Evolutionary conservation across 1,284 basidiomycete genomes (phyloP).

Genomic region (Xerocomus cyaneibrunnescens): DNA sequence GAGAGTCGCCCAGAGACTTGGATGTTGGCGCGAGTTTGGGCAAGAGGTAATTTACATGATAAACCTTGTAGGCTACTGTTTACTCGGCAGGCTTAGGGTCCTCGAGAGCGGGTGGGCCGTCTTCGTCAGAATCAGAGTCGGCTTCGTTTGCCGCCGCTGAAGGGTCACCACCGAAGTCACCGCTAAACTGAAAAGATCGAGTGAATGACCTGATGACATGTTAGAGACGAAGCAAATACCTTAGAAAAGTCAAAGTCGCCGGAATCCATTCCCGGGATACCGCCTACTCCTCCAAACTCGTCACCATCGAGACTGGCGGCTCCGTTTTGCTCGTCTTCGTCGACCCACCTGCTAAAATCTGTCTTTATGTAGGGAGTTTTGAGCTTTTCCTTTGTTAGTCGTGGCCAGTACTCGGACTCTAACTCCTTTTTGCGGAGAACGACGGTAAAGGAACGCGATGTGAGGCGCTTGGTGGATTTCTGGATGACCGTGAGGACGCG

Average conservation of each 20-base stretch:
- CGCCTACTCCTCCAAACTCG: conserved; percentile 36
- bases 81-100: conserved; percentile 44
- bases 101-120: conserved; percentile 76
- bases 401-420: conserved; percentile 82
- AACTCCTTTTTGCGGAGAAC: conserved; percentile 80
- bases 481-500: conserved; percentile 34
- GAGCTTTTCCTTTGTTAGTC: conserved; percentile 84
- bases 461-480: conserved; percentile 65
- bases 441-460: conserved; percentile 63
- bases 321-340: conserved; percentile 92
- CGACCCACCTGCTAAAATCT: conserved; percentile 91
- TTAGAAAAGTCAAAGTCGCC: conserved; percentile 55
- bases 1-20: not conserved
- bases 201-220: conserved; percentile 3
- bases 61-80: conserved; percentile 4
- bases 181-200: conserved; percentile 56
- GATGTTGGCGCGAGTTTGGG: conserved; percentile 5
- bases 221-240: conserved; percentile 36
- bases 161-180: conserved; percentile 31
- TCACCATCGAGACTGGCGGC: conserved; percentile 47
- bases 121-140: conserved; percentile 53
- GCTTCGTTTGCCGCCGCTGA: conserved; percentile 40
- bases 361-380: conserved; percentile 84
- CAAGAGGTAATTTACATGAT: conserved; percentile 19
- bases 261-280: conserved; percentile 41